Evolutionary conservation across 2,329 filamentous ascomycete species (phyloP), one percentile per base, ranked within the genome.

Genomic region (Talaromyces albobiverticillius): DNA sequence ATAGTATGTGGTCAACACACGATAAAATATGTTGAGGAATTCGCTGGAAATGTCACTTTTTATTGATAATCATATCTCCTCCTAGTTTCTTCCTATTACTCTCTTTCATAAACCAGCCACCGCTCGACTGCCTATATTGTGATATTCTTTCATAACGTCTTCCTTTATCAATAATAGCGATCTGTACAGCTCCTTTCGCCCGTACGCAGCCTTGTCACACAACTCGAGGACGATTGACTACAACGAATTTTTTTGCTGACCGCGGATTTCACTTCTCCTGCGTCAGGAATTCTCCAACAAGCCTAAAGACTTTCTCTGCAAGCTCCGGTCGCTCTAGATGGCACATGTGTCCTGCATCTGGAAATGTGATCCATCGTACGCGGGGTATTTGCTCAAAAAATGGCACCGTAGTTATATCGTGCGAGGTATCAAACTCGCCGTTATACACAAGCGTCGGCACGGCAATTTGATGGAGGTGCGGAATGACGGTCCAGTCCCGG

Each of bases 261-360:
- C 22, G 42, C 14, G 8, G 22, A 16, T 45, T 45, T 45, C 42
- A 45, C 22, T 29, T 25, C 23, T 45, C 22, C 42, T 45, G 42
- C 42, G 23, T 45, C 2, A 45, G 42, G 42, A 45, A 45, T 16
- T 45, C 42, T n/a, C 42, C 42, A 46, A 46, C 43, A 20, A 46
- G 11, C 16, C 25, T 31, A 20, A 46, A 31, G n/a, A 46, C 25
- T 46, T 31, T 46, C 23, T 46, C 43, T 20, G 43, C 11, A 46
- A 18, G 14, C 43, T 46, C 43, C 18, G 43, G 25, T 46, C 25
- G 43, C 42, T 46, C 42, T 18, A 46, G 16, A 46, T 46, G 42
- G 18, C 42, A 46, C 42, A 46, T 46, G 26, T 46, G 42, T 11
- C 42, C 42, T 20, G 42, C 42, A 29, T 46, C 42, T 18, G 42